Percentiles rank a stretch among this genome's conserved stretches.
phyloP scores from a whole-genome alignment of 2,329 filamentous ascomycete species.

The Nothophoma quercina region DNA sequence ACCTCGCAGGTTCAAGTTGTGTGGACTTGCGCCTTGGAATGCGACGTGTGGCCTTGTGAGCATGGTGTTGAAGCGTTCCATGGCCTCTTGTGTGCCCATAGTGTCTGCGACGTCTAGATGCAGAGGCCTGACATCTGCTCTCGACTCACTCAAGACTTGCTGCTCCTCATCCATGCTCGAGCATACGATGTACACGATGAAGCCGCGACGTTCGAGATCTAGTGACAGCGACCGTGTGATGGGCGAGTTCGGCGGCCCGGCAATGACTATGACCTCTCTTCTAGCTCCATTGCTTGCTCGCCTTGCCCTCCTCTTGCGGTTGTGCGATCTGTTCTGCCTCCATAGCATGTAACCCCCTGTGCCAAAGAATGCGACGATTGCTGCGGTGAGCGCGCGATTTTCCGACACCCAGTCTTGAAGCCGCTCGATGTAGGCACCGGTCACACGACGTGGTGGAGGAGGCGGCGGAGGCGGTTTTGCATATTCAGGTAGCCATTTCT shows the following conservation, averaged over 20 bases:
- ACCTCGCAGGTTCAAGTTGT: slow-evolving; percentile 78
- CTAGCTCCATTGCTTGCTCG: slow-evolving; percentile 83
- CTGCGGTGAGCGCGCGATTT: slow-evolving; percentile 77
- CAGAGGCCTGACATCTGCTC: slow-evolving; percentile 82
- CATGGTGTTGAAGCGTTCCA: slow-evolving; percentile 74
- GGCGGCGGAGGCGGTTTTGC: slow-evolving; percentile 66
- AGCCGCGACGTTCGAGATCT: slow-evolving; percentile 89
- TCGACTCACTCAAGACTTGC: slow-evolving; percentile 76
- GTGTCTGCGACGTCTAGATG: slow-evolving; percentile 84
- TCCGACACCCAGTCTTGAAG: slow-evolving; percentile 74
- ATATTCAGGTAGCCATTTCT: slow-evolving; percentile 75
- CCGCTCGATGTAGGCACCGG: slow-evolving; percentile 61
- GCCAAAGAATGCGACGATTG: slow-evolving; percentile 73
- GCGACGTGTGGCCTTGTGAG: slow-evolving; percentile 79
- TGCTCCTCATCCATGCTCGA: slow-evolving; percentile 85
- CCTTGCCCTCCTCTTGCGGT: slow-evolving; percentile 75
- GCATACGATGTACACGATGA: slow-evolving; percentile 91
- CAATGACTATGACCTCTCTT: slow-evolving; percentile 86
- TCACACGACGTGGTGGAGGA: slow-evolving; percentile 53
- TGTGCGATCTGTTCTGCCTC: slow-evolving; percentile 66
- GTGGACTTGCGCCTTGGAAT: slow-evolving; percentile 76
- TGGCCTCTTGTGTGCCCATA: slow-evolving; percentile 70
- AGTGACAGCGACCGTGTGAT: slow-evolving; percentile 82
- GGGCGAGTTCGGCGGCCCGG: slow-evolving; percentile 85
- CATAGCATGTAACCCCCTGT: slow-evolving; percentile 67